phyloP scores from a whole-genome alignment of 768 basidiomycete species.

The Tricholoma matsutake region DNA sequence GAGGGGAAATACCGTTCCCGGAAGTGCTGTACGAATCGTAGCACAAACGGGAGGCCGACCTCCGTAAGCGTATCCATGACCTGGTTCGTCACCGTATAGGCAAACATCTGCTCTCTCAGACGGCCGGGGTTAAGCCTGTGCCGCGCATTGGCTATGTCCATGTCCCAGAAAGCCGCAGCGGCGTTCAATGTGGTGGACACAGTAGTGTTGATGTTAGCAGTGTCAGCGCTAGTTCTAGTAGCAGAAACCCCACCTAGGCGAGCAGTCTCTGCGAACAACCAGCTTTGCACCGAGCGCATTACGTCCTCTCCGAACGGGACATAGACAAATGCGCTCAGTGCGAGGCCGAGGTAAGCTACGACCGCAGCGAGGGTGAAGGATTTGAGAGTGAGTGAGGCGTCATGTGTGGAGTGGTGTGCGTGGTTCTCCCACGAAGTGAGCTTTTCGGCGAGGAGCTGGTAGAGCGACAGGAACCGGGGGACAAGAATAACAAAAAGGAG shows the following conservation, averaged over 20 bases:
- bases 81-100: constrained; percentile 89
- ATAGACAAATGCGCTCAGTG: constrained; percentile 92
- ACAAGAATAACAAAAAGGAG: constrained; percentile 78
- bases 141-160: constrained; percentile 45
- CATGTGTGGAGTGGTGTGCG: constrained; percentile 70
- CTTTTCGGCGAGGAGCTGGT: constrained; percentile 61
- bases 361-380: constrained; percentile 86
- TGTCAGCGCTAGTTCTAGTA: constrained; percentile 25
- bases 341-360: constrained; percentile 89
- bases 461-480: constrained; percentile 73
- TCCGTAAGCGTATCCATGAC: constrained; percentile 74
- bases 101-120: constrained; percentile 90
- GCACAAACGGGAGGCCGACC: constrained; percentile 75
- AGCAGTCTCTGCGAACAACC: constrained; percentile 34
- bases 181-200: constrained; percentile 3
- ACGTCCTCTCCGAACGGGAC: constrained; percentile 88
- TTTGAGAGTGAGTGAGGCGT: constrained; percentile 82
- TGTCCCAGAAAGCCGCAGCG: constrained; percentile 45
- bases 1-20: constrained; percentile 32
- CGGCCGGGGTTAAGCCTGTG: constrained; percentile 64
- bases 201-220: constrained; percentile 9
- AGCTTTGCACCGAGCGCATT: constrained; percentile 55
- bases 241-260: constrained; percentile 4
- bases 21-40: constrained; percentile 54
- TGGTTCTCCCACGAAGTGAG: constrained; percentile 94